These are phyloP conservation scores for Jamesozyma piceae DNA, from an alignment of 805 yeast genomes.

Conservation along the genomic window DNA sequence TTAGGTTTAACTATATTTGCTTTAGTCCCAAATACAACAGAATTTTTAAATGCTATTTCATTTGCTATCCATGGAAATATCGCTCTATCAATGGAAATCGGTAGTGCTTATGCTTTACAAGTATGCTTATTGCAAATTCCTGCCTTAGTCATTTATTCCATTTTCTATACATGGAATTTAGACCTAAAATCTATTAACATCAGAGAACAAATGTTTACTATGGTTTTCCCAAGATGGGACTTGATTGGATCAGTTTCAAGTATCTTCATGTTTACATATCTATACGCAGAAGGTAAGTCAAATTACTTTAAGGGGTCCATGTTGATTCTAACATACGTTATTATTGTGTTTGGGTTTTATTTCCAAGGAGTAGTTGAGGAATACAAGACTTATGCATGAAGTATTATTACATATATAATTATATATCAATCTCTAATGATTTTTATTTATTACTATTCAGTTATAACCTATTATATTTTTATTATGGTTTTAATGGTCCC, in stretches of 20 bases:
- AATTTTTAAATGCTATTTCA: conserved; percentile 91
- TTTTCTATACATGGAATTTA: conserved; percentile 37
- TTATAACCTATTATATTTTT: no score
- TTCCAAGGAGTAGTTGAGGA: conserved; percentile 34
- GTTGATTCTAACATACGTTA: conserved; percentile 65
- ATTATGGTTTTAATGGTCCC: no score
- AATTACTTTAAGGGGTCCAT: conserved; percentile 94
- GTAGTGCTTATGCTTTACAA: conserved; percentile 93
- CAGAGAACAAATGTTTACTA: conserved; percentile 44
- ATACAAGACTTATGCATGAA: background rate
- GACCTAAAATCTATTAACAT: conserved; percentile 22
- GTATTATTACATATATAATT: background rate
- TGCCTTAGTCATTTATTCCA: conserved; percentile 70
- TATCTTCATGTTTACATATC: conserved; percentile 81
- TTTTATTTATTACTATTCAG: background rate
- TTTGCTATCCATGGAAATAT: conserved; percentile 95
- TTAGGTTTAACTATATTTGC: conserved; percentile 93
- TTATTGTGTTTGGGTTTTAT: conserved; percentile 73
- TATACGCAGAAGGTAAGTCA: conserved; percentile 93
- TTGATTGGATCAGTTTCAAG: conserved; percentile 75
- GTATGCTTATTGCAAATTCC: conserved; percentile 93
- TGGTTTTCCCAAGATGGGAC: conserved; percentile 95
- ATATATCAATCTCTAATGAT: background rate
- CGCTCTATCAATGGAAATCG: conserved; percentile 94
- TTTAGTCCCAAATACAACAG: conserved; percentile 92